phyloP scores from a whole-genome alignment of 495 filamentous ascomycete species.

The Trichoderma orchidacearum region DNA sequence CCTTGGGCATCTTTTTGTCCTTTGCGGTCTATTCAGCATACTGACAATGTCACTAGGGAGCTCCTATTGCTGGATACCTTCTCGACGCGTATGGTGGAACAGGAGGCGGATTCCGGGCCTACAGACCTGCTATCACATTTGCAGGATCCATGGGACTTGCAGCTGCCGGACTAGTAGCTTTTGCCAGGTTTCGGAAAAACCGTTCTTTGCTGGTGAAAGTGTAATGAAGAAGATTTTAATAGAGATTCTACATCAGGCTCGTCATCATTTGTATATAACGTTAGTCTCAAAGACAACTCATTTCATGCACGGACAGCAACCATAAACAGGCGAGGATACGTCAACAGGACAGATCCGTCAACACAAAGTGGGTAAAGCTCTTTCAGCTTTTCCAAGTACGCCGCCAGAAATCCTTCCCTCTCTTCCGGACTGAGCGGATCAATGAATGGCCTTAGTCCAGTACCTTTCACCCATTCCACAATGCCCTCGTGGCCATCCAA shows the following conservation, averaged over 20 bases:
- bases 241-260: too few species aligned
- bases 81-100: conserved; percentile 39
- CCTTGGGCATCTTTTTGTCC: conserved; percentile 3
- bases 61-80: conserved; percentile 47
- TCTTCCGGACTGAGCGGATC: background rate
- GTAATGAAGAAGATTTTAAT: conserved; percentile 3
- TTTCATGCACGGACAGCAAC: background rate
- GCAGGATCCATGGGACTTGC: conserved; percentile 28
- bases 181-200: conserved; percentile 14
- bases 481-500: conserved; percentile 30
- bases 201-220: conserved; percentile 15
- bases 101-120: conserved; percentile 28
- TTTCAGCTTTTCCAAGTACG: background rate
- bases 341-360: background rate
- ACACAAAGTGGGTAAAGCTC: background rate
- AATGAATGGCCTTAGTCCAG: conserved; percentile 37
- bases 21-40: conserved; percentile 3
- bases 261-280: background rate
- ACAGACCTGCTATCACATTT: conserved; percentile 46
- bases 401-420: background rate
- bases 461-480: conserved; percentile 44
- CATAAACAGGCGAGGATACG: background rate
- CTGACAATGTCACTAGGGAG: conserved; percentile 20
- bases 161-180: conserved; percentile 14
- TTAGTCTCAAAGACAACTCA: too few species aligned